A percentile compares a stretch with the other conserved stretches of the same genome.
Evolutionary conservation across 2,329 filamentous ascomycete species (phyloP).

Genomic region (Penicillium vulpinum): DNA sequence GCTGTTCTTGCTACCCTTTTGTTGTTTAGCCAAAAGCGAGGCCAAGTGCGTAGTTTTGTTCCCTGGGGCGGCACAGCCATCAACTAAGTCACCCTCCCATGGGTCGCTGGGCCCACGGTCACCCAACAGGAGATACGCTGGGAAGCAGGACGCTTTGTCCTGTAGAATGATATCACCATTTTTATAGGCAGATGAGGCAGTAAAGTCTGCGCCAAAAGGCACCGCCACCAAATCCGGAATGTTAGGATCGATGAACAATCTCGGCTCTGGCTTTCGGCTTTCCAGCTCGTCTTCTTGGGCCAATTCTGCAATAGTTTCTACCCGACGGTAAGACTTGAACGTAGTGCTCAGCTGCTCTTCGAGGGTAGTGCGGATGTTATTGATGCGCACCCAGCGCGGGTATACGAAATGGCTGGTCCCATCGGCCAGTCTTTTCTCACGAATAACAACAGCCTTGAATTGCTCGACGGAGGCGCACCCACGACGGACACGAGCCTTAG

Average conservation of each 20-base stretch:
- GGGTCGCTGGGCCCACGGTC: slow-evolving; percentile 40
- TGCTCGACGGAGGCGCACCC: slow-evolving; percentile 68
- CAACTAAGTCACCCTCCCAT: slow-evolving; percentile 70
- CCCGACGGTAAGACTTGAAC: slow-evolving; percentile 64
- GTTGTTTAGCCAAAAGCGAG: slow-evolving; percentile 59
- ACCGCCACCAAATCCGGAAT: slow-evolving; percentile 83
- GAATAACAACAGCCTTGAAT: slow-evolving; percentile 49
- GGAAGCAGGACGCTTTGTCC: slow-evolving; percentile 96
- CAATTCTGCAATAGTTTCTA: slow-evolving; percentile 59
- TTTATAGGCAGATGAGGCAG: slow-evolving; percentile 70
- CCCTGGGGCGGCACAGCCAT: slow-evolving; percentile 90
- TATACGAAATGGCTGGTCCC: slow-evolving; percentile 48
- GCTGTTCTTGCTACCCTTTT: slow-evolving; percentile 23
- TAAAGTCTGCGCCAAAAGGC: slow-evolving; percentile 69
- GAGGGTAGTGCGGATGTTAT: slow-evolving; percentile 71
- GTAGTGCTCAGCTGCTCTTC: slow-evolving; percentile 72
- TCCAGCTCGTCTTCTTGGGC: slow-evolving; percentile 39
- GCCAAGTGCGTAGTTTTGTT: slow-evolving; percentile 97
- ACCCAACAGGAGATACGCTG: slow-evolving; percentile 77
- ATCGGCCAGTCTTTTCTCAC: slow-evolving; percentile 48
- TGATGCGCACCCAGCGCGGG: slow-evolving; percentile 91
- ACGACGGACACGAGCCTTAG: slow-evolving; percentile 71
- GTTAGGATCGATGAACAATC: slow-evolving; percentile 70
- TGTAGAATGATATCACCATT: slow-evolving; percentile 82
- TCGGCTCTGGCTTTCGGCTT: slow-evolving; percentile 34